Conservation (phyloP, 345 rosid genomes). For the Aquilaria sinensis region DNA sequence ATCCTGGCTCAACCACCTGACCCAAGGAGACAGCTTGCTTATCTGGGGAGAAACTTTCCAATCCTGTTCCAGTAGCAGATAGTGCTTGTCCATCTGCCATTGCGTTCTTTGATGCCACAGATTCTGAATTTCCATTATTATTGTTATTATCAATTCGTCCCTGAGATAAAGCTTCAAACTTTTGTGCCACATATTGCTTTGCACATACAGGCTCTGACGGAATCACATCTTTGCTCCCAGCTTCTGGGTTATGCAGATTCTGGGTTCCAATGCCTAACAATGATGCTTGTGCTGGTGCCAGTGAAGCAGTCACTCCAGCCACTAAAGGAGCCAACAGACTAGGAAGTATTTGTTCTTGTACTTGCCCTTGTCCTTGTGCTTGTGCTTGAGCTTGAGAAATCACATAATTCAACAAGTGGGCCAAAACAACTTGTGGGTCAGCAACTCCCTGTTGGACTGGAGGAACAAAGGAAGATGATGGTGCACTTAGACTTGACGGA, state of each 20-base stretch:
- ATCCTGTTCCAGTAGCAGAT: no score
- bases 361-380: not conserved
- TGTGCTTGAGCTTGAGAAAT: slow-evolving; percentile 27
- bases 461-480: slow-evolving; percentile 21
- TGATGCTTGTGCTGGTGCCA: not conserved
- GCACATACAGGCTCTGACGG: slow-evolving; percentile 4
- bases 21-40: no score
- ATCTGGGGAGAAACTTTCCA: no score
- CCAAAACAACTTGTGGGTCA: slow-evolving; percentile 39
- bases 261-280: slow-evolving; percentile 5
- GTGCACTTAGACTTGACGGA: slow-evolving; percentile 17
- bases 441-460: slow-evolving; percentile 23
- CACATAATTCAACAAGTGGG: slow-evolving; percentile 31
- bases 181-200: not conserved
- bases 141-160: not conserved
- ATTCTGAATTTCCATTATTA: not conserved
- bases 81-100: no score
- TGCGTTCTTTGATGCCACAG: not conserved
- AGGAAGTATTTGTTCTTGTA: not conserved
- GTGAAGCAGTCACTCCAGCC: slow-evolving; percentile 3
- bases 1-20: no score
- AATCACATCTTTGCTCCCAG: not conserved
- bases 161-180: not conserved
- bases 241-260: slow-evolving; percentile 2
- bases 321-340: slow-evolving; percentile 10